These are phyloP conservation scores for Cladosporium sp. DNA, from an alignment of 2,329 filamentous ascomycete species.

Conservation along the genomic window DNA sequence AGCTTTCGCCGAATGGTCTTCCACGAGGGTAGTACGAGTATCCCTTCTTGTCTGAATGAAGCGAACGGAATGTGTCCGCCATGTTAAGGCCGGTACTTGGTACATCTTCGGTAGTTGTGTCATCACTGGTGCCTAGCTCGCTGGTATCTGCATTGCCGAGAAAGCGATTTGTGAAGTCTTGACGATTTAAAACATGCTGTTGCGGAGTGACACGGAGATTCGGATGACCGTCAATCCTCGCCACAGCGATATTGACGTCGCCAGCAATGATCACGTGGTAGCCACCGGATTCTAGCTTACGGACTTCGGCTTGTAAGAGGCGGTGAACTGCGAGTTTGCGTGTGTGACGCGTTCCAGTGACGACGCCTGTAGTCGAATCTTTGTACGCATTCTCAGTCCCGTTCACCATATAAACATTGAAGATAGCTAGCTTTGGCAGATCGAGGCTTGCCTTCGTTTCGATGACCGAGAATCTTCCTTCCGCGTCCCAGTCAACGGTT, in stretches of 20 bases:
- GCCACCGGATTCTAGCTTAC: constrained; percentile 44
- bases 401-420: constrained; percentile 59
- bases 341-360: constrained; percentile 53
- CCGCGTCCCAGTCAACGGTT: constrained; percentile 53
- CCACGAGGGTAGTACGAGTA: constrained; percentile 55
- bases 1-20: constrained; percentile 52
- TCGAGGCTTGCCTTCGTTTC: constrained; percentile 37
- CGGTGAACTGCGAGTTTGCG: constrained; percentile 54
- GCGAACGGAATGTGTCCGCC: constrained; percentile 53
- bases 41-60: constrained; percentile 45
- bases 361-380: constrained; percentile 45
- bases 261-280: constrained; percentile 53
- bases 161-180: constrained; percentile 55
- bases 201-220: constrained; percentile 47
- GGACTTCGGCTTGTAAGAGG: constrained; percentile 49
- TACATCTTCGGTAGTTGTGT: constrained; percentile 21
- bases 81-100: constrained; percentile 31
- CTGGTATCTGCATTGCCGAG: constrained; percentile 37
- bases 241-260: constrained; percentile 56
- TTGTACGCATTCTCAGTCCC: constrained; percentile 53
- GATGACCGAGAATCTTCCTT: constrained; percentile 55
- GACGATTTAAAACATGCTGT: constrained; percentile 54
- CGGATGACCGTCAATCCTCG: constrained; percentile 50
- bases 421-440: constrained; percentile 45
- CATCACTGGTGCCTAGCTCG: neutral